These are phyloP conservation scores for Cyclostephanos invisitatus DNA, from an alignment of 108 stramenopile genomes.

Conservation along the genomic window DNA sequence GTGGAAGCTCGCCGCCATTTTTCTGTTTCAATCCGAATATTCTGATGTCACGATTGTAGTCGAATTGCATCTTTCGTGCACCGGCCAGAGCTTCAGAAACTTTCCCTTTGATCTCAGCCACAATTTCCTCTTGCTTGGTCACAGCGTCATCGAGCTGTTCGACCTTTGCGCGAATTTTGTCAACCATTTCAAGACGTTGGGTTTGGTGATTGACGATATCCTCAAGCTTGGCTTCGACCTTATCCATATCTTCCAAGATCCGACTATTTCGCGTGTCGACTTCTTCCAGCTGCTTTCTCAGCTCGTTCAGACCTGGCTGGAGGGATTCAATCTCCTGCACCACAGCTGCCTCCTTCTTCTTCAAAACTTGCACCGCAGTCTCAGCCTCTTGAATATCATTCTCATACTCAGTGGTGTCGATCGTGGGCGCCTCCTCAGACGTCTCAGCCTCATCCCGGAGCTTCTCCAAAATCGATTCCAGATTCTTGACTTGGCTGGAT, in stretches of 20 bases:
- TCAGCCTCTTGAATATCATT: conserved; percentile 64
- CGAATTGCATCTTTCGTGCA: conserved; percentile 28
- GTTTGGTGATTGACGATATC: conserved; percentile 50
- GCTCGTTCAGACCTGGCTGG: conserved; percentile 54
- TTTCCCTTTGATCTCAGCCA: conserved; percentile 58
- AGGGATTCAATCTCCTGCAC: conserved; percentile 51
- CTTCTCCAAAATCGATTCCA: conserved; percentile 32
- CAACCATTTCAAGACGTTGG: conserved; percentile 33
- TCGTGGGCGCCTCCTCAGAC: conserved; percentile 62
- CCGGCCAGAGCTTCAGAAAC: conserved; percentile 36
- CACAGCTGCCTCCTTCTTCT: conserved; percentile 38
- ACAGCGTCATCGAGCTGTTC: conserved; percentile 29
- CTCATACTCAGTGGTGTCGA: conserved; percentile 77
- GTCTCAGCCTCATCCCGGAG: conserved; percentile 53
- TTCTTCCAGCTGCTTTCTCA: conserved; percentile 57
- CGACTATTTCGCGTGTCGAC: conserved; percentile 62
- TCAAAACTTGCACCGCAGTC: conserved; percentile 47
- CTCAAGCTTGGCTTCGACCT: conserved; percentile 58
- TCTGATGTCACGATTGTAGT: conserved; percentile 15
- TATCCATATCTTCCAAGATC: conserved; percentile 63
- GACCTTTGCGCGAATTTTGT: conserved; percentile 43
- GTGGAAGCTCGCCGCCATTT: conserved; percentile 16
- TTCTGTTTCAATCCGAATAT: conserved; percentile 22
- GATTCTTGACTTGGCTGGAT: conserved; percentile 42
- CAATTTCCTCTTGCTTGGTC: conserved; percentile 49